These are phyloP conservation scores for Fusarium sp. DNA, from an alignment of 2,329 filamentous ascomycete species.

Conservation along the genomic window DNA sequence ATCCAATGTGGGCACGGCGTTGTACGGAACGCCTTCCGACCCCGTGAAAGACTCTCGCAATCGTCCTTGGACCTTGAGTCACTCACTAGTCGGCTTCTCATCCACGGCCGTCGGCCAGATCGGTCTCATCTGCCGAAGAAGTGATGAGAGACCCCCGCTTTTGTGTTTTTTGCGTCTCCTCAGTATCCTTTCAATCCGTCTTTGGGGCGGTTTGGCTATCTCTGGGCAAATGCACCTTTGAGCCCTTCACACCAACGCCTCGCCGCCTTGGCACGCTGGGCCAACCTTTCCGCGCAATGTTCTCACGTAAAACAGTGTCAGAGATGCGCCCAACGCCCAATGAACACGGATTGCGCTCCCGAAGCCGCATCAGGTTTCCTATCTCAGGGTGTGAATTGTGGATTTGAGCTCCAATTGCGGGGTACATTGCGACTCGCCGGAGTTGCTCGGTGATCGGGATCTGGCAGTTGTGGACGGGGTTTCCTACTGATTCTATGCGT, in stretches of 20 bases:
- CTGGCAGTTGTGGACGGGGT: conserved; percentile 32
- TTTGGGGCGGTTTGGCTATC: conserved; percentile 30
- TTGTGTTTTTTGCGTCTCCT: conserved; percentile 22
- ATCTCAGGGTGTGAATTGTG: conserved; percentile 42
- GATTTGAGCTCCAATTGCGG: conserved; percentile 49
- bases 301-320: conserved; percentile 32
- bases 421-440: conserved; percentile 44
- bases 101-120: conserved; percentile 22
- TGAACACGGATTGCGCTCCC: conserved; percentile 25
- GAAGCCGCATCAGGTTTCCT: conserved; percentile 44
- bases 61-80: conserved; percentile 26
- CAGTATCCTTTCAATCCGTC: conserved; percentile 15
- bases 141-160: conserved; percentile 21
- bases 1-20: conserved; percentile 38
- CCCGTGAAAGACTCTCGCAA: conserved; percentile 19
- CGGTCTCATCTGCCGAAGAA: conserved; percentile 44
- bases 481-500: conserved; percentile 39
- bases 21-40: conserved; percentile 35
- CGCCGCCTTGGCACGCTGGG: conserved; percentile 41
- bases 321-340: conserved; percentile 31
- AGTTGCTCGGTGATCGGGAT: conserved; percentile 51
- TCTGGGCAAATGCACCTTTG: conserved; percentile 17
- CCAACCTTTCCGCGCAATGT: conserved; percentile 30
- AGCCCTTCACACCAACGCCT: conserved; percentile 44
- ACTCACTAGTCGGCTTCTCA: conserved; percentile 33